Evolutionary conservation across 2,329 filamentous ascomycete species (phyloP).

Genomic region (Trichoderma hamatum): DNA sequence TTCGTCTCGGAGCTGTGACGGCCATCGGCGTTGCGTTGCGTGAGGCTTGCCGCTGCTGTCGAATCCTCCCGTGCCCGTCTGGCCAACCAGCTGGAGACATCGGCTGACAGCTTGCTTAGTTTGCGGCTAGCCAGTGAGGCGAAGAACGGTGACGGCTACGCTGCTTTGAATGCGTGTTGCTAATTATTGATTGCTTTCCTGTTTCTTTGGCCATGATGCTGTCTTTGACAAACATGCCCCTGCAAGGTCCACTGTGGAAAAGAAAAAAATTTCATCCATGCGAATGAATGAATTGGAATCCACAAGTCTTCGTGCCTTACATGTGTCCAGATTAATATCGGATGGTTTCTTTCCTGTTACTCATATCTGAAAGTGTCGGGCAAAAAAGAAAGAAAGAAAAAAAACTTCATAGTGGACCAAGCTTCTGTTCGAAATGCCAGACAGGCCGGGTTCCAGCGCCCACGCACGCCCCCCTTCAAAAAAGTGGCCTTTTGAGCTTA

Average conservation of each 20-base stretch:
- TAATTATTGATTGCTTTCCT: not conserved
- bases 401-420: slow-evolving; percentile 15
- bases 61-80: slow-evolving; percentile 11
- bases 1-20: not conserved
- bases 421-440: slow-evolving; percentile 8
- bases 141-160: slow-evolving; percentile 15
- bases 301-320: not conserved
- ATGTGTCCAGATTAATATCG: slow-evolving; percentile 1
- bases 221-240: not conserved
- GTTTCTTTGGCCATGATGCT: not conserved
- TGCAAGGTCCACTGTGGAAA: not conserved
- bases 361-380: slow-evolving; percentile 6
- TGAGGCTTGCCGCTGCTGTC: slow-evolving; percentile 9
- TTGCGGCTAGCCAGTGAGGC: slow-evolving; percentile 16
- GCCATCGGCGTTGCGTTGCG: slow-evolving; percentile 2
- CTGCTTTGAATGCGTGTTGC: not conserved
- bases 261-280: not conserved
- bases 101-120: slow-evolving; percentile 16
- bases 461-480: slow-evolving; percentile 6
- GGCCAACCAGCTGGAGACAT: not conserved
- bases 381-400: not conserved
- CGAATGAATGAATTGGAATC: not conserved
- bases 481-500: slow-evolving; percentile 20
- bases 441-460: slow-evolving; percentile 23
- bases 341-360: slow-evolving; percentile 13